Evolutionary conservation across 208 protist genomes (phyloP), one percentile per base, ranked within the genome.

Genomic region (Vickermania ingenoplastis): DNA sequence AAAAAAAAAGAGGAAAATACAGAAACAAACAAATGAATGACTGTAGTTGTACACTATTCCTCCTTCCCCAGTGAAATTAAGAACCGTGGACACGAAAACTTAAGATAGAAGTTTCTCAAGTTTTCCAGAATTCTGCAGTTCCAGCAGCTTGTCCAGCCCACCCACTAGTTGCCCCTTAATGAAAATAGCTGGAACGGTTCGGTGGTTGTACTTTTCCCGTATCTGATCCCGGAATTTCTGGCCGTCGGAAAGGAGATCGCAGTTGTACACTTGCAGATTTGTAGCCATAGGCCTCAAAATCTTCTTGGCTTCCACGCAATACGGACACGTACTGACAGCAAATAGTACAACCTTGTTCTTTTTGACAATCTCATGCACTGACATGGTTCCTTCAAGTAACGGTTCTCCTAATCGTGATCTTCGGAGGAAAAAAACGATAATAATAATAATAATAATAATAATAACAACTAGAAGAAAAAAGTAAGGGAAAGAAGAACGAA

Each of bases 181-280:
- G 25, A 74, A 77, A 4, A 77, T 65, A 3, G 71, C 71, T n/a
- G 71, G 71, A 11, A 74, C 67, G 17, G 71, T 77, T 22, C 63
- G 59, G 22, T 77, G 71, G 3, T 69, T 41, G 26, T 59, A 70
- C 27, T 23, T 2, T 26, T 59, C 49, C 21, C 45, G 51, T 24
- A 77, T 65, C 30, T 74, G 65, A 7, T 61, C 52, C 17, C 55
- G 66, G 31, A 74, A 41, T 1, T n/a, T 25, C 26, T 75, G 26
- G 4, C 69, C 69, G 26, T 71, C 64, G 3, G 2, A 4, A 57
- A 70, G 58, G 41, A 63, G 49, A 28, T 75, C 69, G 27, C 69
- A 49, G 29, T 75, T 41, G 45, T 71, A 41, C 0, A 66, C 48
- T 26, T 51, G 57, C 0, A 75, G 13, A 49, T 75, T 58, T n/a